A percentile compares a stretch with the other conserved stretches of the same genome.
These are phyloP conservation scores for Phytophthora uliginosa DNA, from an alignment of 352 stramenopile genomes.

Conservation along the genomic window DNA sequence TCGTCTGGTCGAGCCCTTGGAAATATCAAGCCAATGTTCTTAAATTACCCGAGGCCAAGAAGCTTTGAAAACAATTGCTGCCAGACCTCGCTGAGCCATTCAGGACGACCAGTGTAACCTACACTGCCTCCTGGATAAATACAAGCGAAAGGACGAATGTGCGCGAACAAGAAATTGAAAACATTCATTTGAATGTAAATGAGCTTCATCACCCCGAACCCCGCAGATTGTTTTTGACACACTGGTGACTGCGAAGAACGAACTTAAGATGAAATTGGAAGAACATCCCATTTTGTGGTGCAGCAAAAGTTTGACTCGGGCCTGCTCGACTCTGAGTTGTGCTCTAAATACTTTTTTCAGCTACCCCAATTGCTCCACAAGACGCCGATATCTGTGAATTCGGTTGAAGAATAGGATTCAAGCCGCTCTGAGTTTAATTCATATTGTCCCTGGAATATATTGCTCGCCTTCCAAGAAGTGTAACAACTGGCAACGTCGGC, in stretches of 20 bases:
- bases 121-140: background rate
- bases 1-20: background rate
- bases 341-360: background rate
- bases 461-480: background rate
- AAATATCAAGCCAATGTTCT: background rate
- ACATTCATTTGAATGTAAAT: background rate
- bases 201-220: background rate
- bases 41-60: background rate
- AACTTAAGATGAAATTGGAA: background rate
- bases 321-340: background rate
- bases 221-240: background rate
- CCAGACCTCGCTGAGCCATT: too few relatives aligned
- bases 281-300: background rate
- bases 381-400: background rate
- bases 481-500: background rate
- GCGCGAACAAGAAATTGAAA: background rate
- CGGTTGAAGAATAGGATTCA: background rate
- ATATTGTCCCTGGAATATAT: background rate
- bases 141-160: constrained; percentile 2
- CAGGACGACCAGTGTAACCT: too few relatives aligned
- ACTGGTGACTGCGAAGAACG: background rate
- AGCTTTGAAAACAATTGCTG: too few relatives aligned
- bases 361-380: background rate
- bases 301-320: background rate
- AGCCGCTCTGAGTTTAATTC: background rate